Evolutionary conservation across 208 protist genomes (phyloP).

Genomic region (Leishmania arabica): DNA sequence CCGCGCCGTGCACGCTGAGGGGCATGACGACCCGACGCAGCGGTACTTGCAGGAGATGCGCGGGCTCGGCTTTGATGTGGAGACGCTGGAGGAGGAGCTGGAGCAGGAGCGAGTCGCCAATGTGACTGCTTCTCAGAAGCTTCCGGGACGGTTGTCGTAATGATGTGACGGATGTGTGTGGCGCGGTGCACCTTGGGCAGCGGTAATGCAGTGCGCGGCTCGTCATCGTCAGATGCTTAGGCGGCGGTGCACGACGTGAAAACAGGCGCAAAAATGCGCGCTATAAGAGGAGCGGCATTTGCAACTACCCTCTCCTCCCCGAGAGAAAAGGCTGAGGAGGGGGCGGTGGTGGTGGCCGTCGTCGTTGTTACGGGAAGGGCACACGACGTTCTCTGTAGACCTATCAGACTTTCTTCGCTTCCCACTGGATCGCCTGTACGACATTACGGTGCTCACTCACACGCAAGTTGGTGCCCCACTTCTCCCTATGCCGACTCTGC

Average conservation of each 20-base stretch:
- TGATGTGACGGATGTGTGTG: background rate
- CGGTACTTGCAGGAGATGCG: conserved; percentile 85
- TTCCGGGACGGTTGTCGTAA: background rate
- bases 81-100: conserved; percentile 82
- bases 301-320: background rate
- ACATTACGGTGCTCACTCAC: background rate
- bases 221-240: background rate
- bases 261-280: background rate
- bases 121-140: background rate
- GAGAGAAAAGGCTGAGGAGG: background rate
- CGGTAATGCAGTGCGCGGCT: background rate
- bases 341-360: too few relatives aligned
- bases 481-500: background rate
- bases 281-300: background rate
- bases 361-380: background rate
- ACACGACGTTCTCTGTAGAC: background rate
- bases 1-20: background rate
- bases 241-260: background rate
- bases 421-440: background rate
- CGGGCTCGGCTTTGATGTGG: conserved; percentile 81
- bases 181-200: background rate
- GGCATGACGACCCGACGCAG: conserved; percentile 56
- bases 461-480: background rate
- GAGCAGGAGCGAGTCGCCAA: conserved; percentile 40
- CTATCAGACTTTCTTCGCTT: background rate